Evolutionary conservation across 2,329 filamentous ascomycete species (phyloP).

Genomic region (Fusarium torreyae): DNA sequence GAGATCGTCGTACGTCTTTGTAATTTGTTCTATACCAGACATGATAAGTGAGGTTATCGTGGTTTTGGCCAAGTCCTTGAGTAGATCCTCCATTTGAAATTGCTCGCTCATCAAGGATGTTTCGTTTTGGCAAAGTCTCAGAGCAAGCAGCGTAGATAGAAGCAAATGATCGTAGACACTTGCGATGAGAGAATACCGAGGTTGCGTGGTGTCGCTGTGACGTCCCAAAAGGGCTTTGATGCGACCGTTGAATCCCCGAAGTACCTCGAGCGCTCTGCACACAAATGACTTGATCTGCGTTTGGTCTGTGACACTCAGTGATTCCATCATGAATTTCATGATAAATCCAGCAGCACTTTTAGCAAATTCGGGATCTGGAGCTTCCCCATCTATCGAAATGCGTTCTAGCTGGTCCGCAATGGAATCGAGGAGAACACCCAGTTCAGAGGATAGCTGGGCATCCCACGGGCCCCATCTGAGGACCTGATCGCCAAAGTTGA

Average conservation of each 20-base stretch:
- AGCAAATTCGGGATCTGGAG: slow-evolving; percentile 34
- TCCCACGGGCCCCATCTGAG: slow-evolving; percentile 72
- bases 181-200: slow-evolving; percentile 33
- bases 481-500: slow-evolving; percentile 63
- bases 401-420: slow-evolving; percentile 63
- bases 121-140: slow-evolving; percentile 61
- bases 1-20: slow-evolving; percentile 64
- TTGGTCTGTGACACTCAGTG: slow-evolving; percentile 58
- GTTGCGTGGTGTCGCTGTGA: slow-evolving; percentile 1
- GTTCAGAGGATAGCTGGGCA: slow-evolving; percentile 71
- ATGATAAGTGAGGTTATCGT: slow-evolving; percentile 59
- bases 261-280: slow-evolving; percentile 60
- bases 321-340: slow-evolving; percentile 63
- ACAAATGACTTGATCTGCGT: slow-evolving; percentile 59
- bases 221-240: slow-evolving; percentile 37
- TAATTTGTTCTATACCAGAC: slow-evolving; percentile 61
- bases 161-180: slow-evolving; percentile 52
- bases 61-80: slow-evolving; percentile 60
- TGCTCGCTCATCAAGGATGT: slow-evolving; percentile 53
- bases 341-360: slow-evolving; percentile 61
- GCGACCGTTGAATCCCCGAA: slow-evolving; percentile 59
- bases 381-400: background rate
- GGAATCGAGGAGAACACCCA: slow-evolving; percentile 74
- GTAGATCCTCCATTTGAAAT: slow-evolving; percentile 64
- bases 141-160: slow-evolving; percentile 55